phyloP scores from a whole-genome alignment of 257 asterid species.

The Echium plantagineum region DNA sequence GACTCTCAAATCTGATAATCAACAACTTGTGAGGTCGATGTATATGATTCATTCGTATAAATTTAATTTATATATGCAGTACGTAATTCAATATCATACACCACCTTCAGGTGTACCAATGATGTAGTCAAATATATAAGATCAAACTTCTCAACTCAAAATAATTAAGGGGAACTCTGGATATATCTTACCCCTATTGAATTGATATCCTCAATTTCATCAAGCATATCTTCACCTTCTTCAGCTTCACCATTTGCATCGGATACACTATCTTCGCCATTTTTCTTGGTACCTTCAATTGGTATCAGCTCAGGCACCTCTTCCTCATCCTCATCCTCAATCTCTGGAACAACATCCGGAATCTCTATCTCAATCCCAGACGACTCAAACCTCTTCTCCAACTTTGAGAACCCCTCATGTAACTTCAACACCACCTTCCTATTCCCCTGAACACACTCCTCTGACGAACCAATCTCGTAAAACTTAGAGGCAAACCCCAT shows the following conservation, averaged over 20 bases:
- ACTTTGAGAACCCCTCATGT: constrained; percentile 61
- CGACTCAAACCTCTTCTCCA: constrained; percentile 60
- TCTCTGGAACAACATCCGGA: constrained; percentile 28
- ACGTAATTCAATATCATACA: background rate
- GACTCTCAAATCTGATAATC: too few species aligned
- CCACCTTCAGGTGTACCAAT: too few species aligned
- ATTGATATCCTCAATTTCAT: constrained; percentile 17
- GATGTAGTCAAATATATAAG: too few species aligned
- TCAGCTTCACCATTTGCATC: constrained; percentile 6
- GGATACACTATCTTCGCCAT: background rate
- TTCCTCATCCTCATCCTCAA: constrained; percentile 39
- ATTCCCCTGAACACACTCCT: constrained; percentile 66
- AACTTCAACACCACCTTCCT: constrained; percentile 65
- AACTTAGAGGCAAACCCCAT: constrained; percentile 50
- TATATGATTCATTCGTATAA: background rate
- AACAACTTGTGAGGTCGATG: background rate
- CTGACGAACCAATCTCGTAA: constrained; percentile 54
- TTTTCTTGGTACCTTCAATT: constrained; percentile 26
- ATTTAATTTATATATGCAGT: too few species aligned
- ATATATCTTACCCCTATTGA: too few species aligned
- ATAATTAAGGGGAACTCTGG: too few species aligned
- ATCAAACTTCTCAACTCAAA: too few species aligned
- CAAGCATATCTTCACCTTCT: constrained; percentile 17
- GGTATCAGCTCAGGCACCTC: constrained; percentile 65
- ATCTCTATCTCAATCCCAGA: constrained; percentile 43